A percentile compares a stretch with the other conserved stretches of the same genome.
phyloP scores from a whole-genome alignment of 441 rosid genomes.

The Populus hybrid region DNA sequence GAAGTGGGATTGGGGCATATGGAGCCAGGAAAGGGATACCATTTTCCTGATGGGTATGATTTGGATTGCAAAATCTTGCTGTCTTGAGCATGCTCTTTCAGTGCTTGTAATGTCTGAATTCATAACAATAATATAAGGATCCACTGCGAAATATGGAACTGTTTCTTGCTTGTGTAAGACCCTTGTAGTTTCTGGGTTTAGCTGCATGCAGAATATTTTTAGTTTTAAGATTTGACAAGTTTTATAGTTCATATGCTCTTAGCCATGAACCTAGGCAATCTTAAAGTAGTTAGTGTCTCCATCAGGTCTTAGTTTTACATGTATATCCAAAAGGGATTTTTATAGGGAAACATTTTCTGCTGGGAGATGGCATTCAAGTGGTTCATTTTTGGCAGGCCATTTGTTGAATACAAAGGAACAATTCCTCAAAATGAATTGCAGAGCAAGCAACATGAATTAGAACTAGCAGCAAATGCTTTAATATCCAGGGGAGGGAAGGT shows the following conservation, averaged over 20 bases:
- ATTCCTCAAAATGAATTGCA: slow-evolving; percentile 52
- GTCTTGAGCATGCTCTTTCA: not conserved
- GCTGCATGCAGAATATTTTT: not conserved
- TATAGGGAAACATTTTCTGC: not conserved
- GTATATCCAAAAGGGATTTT: not conserved
- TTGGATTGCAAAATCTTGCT: not conserved
- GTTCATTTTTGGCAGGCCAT: slow-evolving; percentile 43
- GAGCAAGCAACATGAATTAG: slow-evolving; percentile 57
- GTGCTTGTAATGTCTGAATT: not conserved
- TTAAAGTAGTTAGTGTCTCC: not conserved
- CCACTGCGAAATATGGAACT: not conserved
- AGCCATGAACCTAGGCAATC: not conserved
- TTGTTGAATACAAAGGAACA: slow-evolving; percentile 72
- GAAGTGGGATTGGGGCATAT: slow-evolving; percentile 66
- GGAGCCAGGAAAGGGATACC: slow-evolving; percentile 73
- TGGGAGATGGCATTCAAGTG: slow-evolving; percentile 4
- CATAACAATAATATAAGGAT: not conserved
- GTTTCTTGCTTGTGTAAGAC: not conserved
- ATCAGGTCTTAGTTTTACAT: not conserved
- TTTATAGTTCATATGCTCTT: not conserved
- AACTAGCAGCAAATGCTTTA: slow-evolving; percentile 55
- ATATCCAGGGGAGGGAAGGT: slow-evolving; percentile 71
- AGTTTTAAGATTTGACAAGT: not conserved
- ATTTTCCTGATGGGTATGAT: slow-evolving; percentile 80
- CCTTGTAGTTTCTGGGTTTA: not conserved